phyloP scores from a whole-genome alignment of 805 yeast genomes.

The Zygosaccharomyces lentus region DNA sequence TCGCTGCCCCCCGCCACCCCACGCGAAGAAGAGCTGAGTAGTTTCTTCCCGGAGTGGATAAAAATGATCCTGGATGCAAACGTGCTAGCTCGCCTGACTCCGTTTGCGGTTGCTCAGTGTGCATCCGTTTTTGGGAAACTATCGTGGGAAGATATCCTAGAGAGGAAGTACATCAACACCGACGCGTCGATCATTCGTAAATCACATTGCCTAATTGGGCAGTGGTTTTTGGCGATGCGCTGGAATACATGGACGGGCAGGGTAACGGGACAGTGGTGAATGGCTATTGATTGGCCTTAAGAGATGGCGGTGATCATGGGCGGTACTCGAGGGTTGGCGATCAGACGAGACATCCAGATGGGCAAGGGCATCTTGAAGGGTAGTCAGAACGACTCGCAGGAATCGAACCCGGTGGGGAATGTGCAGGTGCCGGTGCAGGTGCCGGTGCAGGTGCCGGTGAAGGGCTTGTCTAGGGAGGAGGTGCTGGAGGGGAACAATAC shows the following conservation, averaged over 20 bases:
- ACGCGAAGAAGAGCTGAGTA: too few relatives aligned
- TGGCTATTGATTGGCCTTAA: neutral
- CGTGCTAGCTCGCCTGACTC: too few relatives aligned
- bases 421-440: slow-evolving; percentile 7
- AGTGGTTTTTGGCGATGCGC: too few relatives aligned
- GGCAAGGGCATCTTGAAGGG: slow-evolving; percentile 14
- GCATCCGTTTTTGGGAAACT: neutral
- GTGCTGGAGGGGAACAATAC: slow-evolving; percentile 28
- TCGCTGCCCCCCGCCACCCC: too few relatives aligned
- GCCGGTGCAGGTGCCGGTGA: slow-evolving; percentile 7
- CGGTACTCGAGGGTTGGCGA: too few relatives aligned
- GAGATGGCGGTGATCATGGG: too few relatives aligned
- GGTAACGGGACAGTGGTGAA: neutral
- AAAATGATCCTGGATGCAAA: too few relatives aligned
- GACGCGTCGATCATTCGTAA: neutral
- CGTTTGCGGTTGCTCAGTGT: too few relatives aligned
- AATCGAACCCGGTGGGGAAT: neutral
- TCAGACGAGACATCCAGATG: neutral
- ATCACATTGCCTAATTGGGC: slow-evolving; percentile 1
- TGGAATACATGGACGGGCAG: too few relatives aligned
- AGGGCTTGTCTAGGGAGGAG: slow-evolving; percentile 11
- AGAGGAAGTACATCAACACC: neutral
- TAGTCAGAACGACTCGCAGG: slow-evolving; percentile 11
- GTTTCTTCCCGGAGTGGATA: too few relatives aligned
- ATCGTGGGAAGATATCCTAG: neutral